A percentile compares a stretch with the other conserved stretches of the same genome.
Conservation (phyloP, 169 alveolate genomes). For the Cyclospora cayetanensis region DNA sequence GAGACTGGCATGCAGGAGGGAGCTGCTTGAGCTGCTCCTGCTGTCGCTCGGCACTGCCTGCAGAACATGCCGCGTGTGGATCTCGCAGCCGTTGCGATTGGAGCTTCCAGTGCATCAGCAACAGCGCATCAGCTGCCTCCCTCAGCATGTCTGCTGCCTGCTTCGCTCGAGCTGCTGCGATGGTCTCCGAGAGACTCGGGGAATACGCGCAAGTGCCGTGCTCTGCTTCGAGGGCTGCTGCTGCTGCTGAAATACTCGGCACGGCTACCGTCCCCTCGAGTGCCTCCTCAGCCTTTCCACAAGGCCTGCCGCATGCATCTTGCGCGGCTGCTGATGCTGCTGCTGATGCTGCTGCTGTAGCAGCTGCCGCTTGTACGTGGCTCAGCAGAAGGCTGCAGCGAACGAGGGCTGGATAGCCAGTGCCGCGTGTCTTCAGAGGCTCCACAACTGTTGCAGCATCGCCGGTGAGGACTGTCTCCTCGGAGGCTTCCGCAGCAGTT, state of each 20-base stretch:
- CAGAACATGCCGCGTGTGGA: not conserved
- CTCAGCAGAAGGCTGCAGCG: constrained; percentile 49
- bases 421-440: not conserved
- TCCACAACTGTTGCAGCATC: not conserved
- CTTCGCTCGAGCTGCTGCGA: constrained; percentile 41
- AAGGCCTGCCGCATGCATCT: not conserved
- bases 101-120: not conserved
- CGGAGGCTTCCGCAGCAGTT: constrained; percentile 32
- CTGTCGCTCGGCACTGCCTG: not conserved
- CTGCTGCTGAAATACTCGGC: too few relatives aligned
- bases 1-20: constrained; percentile 37
- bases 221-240: constrained; percentile 13
- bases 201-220: not conserved
- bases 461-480: not conserved
- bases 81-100: constrained; percentile 29
- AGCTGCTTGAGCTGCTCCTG: not conserved
- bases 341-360: constrained; percentile 41
- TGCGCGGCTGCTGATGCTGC: not conserved
- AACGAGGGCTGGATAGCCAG: not conserved
- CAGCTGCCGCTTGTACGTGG: constrained; percentile 51
- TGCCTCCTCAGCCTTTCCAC: too few relatives aligned
- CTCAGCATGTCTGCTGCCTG: constrained; percentile 1
- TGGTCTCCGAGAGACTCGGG: not conserved
- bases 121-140: constrained; percentile 33
- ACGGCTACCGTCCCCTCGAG: too few relatives aligned